These are phyloP conservation scores for Balamuthia mandrillaris DNA, from an alignment of 208 protist genomes.

Conservation along the genomic window DNA sequence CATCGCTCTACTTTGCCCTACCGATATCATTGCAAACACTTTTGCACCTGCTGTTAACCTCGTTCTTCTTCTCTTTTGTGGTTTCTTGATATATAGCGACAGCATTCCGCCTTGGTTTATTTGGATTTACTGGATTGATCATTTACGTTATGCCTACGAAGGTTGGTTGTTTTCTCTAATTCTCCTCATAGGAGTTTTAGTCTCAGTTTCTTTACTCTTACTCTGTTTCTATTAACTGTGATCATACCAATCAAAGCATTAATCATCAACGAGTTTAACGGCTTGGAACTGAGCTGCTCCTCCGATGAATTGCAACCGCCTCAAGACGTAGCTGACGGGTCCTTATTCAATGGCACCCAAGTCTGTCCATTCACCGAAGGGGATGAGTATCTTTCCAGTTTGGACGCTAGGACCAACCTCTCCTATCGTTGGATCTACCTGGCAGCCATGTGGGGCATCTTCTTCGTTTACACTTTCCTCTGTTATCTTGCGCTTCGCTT, in stretches of 20 bases:
- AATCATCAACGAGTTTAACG: slow-evolving; percentile 16
- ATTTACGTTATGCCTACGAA: neutral
- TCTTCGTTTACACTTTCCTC: neutral
- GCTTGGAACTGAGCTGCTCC: neutral
- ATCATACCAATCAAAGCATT: neutral
- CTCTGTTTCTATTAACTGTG: neutral
- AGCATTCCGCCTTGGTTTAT: slow-evolving; percentile 28
- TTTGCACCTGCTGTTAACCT: too few species aligned
- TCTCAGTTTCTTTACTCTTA: neutral
- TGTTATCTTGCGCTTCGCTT: neutral
- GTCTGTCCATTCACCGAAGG: too few species aligned
- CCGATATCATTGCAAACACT: too few species aligned
- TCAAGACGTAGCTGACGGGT: too few species aligned
- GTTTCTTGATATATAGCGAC: slow-evolving; percentile 40
- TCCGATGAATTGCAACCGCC: neutral
- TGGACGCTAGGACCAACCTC: too few species aligned
- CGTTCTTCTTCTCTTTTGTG: too few species aligned
- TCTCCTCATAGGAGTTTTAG: neutral
- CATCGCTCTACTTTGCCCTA: too few species aligned
- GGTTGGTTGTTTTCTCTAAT: neutral
- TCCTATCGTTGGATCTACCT: neutral
- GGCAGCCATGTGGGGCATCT: neutral
- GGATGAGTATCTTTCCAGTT: too few species aligned
- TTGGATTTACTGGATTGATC: slow-evolving; percentile 26
- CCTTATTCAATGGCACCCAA: too few species aligned